These are phyloP conservation scores for Chrysosporium keratinophilum DNA, from an alignment of 2,329 filamentous ascomycete species.

Conservation along the genomic window DNA sequence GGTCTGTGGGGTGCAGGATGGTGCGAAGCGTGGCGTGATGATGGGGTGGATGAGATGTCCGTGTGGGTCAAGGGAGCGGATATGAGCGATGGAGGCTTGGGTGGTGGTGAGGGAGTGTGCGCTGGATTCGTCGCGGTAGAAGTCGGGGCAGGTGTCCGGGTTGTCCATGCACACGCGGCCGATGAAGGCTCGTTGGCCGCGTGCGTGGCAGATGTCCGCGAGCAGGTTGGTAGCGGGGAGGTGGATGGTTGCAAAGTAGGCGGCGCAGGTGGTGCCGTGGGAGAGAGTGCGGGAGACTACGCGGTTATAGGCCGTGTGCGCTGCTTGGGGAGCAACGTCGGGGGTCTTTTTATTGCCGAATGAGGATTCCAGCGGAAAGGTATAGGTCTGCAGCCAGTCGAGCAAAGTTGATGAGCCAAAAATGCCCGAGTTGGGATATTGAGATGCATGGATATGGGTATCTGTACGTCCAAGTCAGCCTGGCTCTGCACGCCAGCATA, in stretches of 20 bases:
- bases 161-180: conserved; percentile 94
- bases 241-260: conserved; percentile 90
- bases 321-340: conserved; percentile 21
- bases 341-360: conserved; percentile 39
- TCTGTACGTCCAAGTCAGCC: conserved; percentile 44
- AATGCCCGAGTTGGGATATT: conserved; percentile 88
- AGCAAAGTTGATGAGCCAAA: conserved; percentile 89
- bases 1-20: conserved; percentile 43
- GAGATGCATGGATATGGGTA: conserved; percentile 88
- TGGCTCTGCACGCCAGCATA: not conserved
- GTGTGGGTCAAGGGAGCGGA: conserved; percentile 55
- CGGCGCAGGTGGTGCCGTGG: conserved; percentile 83
- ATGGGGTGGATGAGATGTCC: conserved; percentile 59
- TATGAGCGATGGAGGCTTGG: conserved; percentile 52
- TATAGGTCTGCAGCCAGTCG: conserved; percentile 89
- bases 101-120: conserved; percentile 50
- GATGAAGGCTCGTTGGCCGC: conserved; percentile 81
- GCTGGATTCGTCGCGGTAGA: conserved; percentile 65
- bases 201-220: conserved; percentile 64
- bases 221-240: conserved; percentile 84
- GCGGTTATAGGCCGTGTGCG: conserved; percentile 56
- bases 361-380: conserved; percentile 81
- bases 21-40: conserved; percentile 59
- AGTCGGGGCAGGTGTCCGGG: conserved; percentile 52
- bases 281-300: conserved; percentile 71